A percentile compares a stretch with the other conserved stretches of the same genome.
Evolutionary conservation across 2,329 filamentous ascomycete species (phyloP).

Genomic region (Dothidotthia symphoricarpi): DNA sequence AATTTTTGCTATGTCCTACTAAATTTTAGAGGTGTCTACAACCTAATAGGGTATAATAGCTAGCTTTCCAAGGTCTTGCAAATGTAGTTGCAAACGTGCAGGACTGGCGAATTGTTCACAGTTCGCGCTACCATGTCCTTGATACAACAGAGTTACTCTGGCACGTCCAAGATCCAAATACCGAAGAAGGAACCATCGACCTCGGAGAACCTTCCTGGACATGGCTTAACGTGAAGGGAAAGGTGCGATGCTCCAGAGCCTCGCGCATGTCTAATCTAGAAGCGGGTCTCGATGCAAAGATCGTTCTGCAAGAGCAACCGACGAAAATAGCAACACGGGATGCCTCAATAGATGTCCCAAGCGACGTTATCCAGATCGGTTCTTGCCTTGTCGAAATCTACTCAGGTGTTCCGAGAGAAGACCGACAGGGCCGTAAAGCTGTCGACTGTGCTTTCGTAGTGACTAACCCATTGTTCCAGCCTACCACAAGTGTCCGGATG

Average conservation of each 20-base stretch:
- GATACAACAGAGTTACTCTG: not conserved
- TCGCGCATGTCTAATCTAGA: not conserved
- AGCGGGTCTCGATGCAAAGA: not conserved
- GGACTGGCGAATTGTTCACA: slow-evolving; percentile 1
- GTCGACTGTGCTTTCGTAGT: not conserved
- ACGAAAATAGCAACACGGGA: no score
- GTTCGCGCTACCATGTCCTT: not conserved
- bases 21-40: no score
- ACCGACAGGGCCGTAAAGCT: fast-evolving
- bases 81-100: not conserved
- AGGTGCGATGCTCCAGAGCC: no score
- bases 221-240: not conserved
- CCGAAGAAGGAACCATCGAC: not conserved
- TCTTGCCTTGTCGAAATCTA: not conserved
- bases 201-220: slow-evolving; percentile 1
- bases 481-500: not conserved
- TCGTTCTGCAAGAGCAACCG: not conserved
- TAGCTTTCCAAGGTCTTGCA: slow-evolving; percentile 2
- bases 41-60: no score
- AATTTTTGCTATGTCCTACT: no score
- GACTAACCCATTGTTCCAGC: not conserved
- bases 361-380: not conserved
- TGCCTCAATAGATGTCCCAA: no score
- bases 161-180: not conserved
- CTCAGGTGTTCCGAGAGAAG: not conserved